Base-by-base conservation (phyloP, 1,284 basidiomycete genomes). In the Ceratobasidium sp. region DNA sequence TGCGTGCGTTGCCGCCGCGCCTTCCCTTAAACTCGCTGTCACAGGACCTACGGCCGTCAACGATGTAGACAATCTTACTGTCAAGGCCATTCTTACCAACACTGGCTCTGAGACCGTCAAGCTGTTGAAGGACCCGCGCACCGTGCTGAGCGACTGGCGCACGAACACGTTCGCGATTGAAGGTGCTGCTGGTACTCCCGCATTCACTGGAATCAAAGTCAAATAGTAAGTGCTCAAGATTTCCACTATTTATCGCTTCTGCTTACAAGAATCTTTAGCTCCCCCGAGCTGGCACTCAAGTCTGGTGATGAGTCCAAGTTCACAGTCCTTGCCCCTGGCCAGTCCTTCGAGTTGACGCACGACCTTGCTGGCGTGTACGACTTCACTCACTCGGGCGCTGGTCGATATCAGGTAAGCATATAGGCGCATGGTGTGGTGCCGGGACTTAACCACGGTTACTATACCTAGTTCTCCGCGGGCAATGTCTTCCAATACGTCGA, bases 121-220 rank as follows among this genome's bases (percentile, higher is more conserved):
- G 56, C 67, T 78, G 2, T 10, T 78, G 1, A 78, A 78, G 28
- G 77, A 78, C 51, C 77, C 77, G 1, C 67, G 69, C 49, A 70
- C 67, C 9, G 67, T 78, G 26, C 67, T 78, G 51, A 84, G 85
- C 76, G 84, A 84, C 69, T 80, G 88, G 76, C 86, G 87, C 49
- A 86, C 88, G 28, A 81, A 89, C 80, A 86, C 86, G 49, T 89
- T 89, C 82, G 66, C 77, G 77, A 87, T 89, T 82, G 63, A 67
- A 13, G 49, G 73, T 33, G 53, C 49, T n/a, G 40, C 63, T 56
- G 73, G 73, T 20, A 28, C 51, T 23, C 73, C 73, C 1, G 39
- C 63, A 18, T 77, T 77, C 40, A 67, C 73, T 49, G 73, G 73
- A 1, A 67, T 77, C 63, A 67, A 66, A 33, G 73, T 77, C 63